Evolutionary conservation across 345 rosid genomes (phyloP), one percentile per base, ranked within the genome.

Genomic region (Eucalyptus regnans): DNA sequence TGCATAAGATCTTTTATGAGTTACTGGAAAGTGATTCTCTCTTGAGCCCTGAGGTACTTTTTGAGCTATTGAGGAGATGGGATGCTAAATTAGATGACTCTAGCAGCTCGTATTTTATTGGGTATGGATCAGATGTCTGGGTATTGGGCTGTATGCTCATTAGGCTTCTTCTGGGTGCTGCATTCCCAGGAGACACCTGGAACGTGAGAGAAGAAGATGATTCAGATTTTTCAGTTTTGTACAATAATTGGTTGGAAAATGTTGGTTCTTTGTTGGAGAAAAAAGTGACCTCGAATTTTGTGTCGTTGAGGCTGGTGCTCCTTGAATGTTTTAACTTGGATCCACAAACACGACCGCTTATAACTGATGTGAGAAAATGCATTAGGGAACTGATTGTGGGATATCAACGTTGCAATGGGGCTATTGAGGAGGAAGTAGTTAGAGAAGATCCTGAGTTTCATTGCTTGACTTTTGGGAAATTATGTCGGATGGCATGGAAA

Each of bases 51-150:
- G 99, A 97, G 89, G 88, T 95, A 88, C 89, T 96, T 92, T 88
- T 93, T 89, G 91, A 91, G 91, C 89, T 95, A 29, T 90, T 95
- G 89, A 91, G 90, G 90, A 89, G 89, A 54, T 91, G 91, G 16
- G 94, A 92, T 16, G 31, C 91, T 52, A 86, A 17, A 54, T 54
- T 86, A 46, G 93, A 91, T 87, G 48, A 51, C 87, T 54, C 89
- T 80, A 86, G 90, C 92, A 91, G 86, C 48, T 80, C 46, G 48
- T 81, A 88, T 93, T 23, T 91, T 6, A 90, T 92, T 87, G 92
- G 91, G 16, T 90, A 62, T 91, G 87, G 91, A 80, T 93, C 97
- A 25, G 98, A 97, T 93, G 95, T 95, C 86, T 97, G 98, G 99
- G 86, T 95, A 87, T 89, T 96, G 89, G 94, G 94, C 88, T 95